phyloP scores from a whole-genome alignment of 257 asterid species.

The Solanum rostratum region DNA sequence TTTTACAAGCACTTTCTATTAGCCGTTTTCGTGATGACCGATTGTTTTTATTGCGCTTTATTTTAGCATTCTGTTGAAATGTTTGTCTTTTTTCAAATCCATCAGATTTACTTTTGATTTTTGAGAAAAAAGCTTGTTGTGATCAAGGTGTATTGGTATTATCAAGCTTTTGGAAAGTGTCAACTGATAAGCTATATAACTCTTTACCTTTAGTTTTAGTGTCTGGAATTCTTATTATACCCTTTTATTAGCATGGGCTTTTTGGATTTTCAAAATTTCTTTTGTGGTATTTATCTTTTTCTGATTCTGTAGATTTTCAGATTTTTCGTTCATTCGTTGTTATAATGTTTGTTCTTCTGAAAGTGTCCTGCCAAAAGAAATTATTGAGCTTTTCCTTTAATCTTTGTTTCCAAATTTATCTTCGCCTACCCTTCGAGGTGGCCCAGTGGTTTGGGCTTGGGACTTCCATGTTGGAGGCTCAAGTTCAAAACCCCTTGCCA shows the following conservation, averaged over 20 bases:
- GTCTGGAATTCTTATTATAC: neutral
- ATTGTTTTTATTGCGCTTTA: neutral
- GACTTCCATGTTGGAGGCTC: too few species aligned
- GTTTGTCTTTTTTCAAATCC: neutral
- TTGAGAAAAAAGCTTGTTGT: neutral
- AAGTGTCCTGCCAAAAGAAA: neutral
- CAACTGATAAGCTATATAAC: neutral
- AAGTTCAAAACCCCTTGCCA: too few species aligned
- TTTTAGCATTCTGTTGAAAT: neutral
- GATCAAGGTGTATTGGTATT: neutral
- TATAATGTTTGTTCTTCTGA: neutral
- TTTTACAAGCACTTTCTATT: neutral
- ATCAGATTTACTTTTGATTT: neutral
- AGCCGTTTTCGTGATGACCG: neutral
- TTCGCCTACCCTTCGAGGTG: neutral
- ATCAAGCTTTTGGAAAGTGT: neutral
- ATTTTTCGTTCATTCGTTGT: neutral
- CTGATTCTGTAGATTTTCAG: neutral
- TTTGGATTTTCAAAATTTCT: neutral
- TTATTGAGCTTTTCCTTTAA: neutral
- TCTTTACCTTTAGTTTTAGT: neutral
- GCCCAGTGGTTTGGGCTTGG: too few species aligned
- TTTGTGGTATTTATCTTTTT: neutral
- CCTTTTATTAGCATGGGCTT: neutral
- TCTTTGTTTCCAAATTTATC: neutral